Evolutionary conservation across 352 stramenopile genomes (phyloP).

Genomic region (Saprolegnia diclina): DNA sequence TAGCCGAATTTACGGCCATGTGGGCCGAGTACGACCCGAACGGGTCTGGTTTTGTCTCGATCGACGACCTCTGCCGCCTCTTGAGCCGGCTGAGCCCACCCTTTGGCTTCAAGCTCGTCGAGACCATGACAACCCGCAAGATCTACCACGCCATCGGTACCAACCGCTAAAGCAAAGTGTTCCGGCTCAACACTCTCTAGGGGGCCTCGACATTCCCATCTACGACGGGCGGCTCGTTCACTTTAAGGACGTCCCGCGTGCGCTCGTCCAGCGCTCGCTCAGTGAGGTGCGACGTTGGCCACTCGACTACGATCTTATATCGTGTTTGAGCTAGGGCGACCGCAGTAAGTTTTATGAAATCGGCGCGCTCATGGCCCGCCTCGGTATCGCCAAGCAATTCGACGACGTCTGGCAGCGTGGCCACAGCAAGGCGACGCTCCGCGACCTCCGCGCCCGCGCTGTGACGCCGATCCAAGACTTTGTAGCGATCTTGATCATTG

Average conservation of each 20-base stretch:
- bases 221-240: constrained; percentile 78
- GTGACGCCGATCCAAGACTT: neutral
- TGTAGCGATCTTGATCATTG: neutral
- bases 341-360: constrained; percentile 6
- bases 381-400: constrained; percentile 24
- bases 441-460: neutral
- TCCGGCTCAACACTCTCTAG: constrained; percentile 25
- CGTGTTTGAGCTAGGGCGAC: neutral
- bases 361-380: neutral
- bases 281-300: constrained; percentile 12
- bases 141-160: constrained; percentile 2
- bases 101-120: constrained; percentile 51
- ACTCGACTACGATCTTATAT: neutral
- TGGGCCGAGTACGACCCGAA: constrained; percentile 87
- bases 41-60: constrained; percentile 73
- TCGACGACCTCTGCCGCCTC: constrained; percentile 65
- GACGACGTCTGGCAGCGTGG: constrained; percentile 6
- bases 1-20: constrained; percentile 83
- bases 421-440: constrained; percentile 1
- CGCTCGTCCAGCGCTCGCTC: constrained; percentile 36
- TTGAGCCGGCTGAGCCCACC: constrained; percentile 71
- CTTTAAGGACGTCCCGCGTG: constrained; percentile 82
- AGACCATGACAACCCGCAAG: neutral
- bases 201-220: constrained; percentile 57
- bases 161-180: constrained; percentile 32